Evolutionary conservation across 2,329 filamentous ascomycete species (phyloP), one percentile per base, ranked within the genome.

Genomic region (Sarocladium strictum): DNA sequence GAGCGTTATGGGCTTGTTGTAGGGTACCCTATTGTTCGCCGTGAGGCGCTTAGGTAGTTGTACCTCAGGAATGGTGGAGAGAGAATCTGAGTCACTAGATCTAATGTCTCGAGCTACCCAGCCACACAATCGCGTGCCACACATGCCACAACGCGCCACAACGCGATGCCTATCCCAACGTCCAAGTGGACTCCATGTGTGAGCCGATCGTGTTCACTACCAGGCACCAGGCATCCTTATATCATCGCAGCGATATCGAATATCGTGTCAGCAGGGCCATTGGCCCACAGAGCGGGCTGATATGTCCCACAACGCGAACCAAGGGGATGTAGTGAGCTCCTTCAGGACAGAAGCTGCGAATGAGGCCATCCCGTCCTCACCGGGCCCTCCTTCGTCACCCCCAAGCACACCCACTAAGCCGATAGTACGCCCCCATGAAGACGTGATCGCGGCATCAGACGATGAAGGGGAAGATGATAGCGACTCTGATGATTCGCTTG

Each of bases 391-490:
- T 23, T 21, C 33, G 15, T 53, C 50, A 2, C 14, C n/a, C 6
- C 50, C 50, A 6, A 40, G 29, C 33, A 53, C 50, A 4, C 50
- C 50, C 12, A 19, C 23, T 19, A 53, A 53, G 21, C 29, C 47
- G 10, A 10, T 11, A 9, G 27, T 17, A 10, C 26, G 27, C 9
- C 14, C 29, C 29, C 29, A 21, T 11, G 29, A 54, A 53, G 35
- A 37, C 24, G 41, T 56, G 14, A 45, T 58, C 19, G 55, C 53
- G n/a, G 57, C 53, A 21, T 58, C 57, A 19, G 55, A 58, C 29
- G 86, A 87, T 10, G 86, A 88, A n/a, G 79, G 79, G 17, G 78
- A 77, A 26, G 77, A 85, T 60, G 80, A 76, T 35, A 60, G 59
- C 35, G 65, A 63, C 17, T 83, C 83, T 17, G 80, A 82, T 24